Conservation (phyloP, 805 yeast genomes). For the Novakomyces olei region DNA sequence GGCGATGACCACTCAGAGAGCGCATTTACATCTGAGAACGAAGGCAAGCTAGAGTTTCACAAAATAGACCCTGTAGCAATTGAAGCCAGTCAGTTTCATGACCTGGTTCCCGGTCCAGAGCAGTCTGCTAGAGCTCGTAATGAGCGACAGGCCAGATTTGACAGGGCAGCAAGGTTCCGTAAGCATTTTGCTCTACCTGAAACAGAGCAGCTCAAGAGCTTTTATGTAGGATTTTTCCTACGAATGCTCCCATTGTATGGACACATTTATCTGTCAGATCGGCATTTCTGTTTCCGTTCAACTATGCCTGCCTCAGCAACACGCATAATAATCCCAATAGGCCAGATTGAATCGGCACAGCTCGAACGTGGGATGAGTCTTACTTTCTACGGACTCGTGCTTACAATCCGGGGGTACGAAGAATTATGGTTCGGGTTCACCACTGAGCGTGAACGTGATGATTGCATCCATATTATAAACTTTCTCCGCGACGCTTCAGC, state of each 20-base stretch:
- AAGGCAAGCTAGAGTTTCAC: not conserved
- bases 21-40: not conserved
- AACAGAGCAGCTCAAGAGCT: slow-evolving; percentile 31
- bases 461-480: slow-evolving; percentile 20
- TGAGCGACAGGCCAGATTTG: slow-evolving; percentile 20
- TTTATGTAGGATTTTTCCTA: slow-evolving; percentile 48
- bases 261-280: slow-evolving; percentile 48
- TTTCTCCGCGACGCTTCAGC: slow-evolving; percentile 15
- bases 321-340: slow-evolving; percentile 56
- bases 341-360: slow-evolving; percentile 46
- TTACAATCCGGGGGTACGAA: slow-evolving; percentile 53
- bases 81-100: not conserved
- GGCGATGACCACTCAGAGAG: not conserved
- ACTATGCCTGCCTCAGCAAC: slow-evolving; percentile 57
- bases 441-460: slow-evolving; percentile 42
- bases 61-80: not conserved
- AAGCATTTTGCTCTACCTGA: slow-evolving; percentile 41
- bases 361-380: slow-evolving; percentile 48
- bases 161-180: slow-evolving; percentile 19
- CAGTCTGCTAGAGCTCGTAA: slow-evolving; percentile 26
- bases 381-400: slow-evolving; percentile 43
- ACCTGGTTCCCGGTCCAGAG: slow-evolving; percentile 21
- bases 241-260: slow-evolving; percentile 66
- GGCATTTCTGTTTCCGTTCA: slow-evolving; percentile 58
- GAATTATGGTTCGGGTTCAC: slow-evolving; percentile 60